These are phyloP conservation scores for Trichoderma oligosporum DNA, from an alignment of 2,329 filamentous ascomycete genomes.

Conservation along the genomic window DNA sequence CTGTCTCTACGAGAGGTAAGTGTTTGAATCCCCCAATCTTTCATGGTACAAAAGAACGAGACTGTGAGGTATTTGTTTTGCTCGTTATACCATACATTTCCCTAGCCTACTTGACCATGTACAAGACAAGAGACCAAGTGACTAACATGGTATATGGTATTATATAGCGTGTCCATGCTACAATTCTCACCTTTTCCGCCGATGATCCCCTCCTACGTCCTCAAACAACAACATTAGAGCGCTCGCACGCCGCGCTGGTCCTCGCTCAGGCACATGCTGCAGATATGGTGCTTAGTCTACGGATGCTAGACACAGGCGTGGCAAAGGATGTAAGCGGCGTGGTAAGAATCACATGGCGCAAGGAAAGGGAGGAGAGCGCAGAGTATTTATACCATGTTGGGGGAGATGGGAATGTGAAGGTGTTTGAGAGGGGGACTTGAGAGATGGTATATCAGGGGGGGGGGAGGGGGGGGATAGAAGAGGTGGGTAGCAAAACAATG, in stretches of 20 bases:
- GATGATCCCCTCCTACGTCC: constrained; percentile 66
- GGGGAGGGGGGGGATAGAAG: background rate
- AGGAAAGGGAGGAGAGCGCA: constrained; percentile 49
- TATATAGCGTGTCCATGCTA: constrained; percentile 58
- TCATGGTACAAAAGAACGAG: no score
- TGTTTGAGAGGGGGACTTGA: constrained; percentile 72
- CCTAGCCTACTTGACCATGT: background rate
- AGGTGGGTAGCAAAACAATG: no score
- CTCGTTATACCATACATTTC: no score
- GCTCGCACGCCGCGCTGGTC: constrained; percentile 66
- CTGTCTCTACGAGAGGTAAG: constrained; percentile 61
- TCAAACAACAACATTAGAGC: constrained; percentile 63
- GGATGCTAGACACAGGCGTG: constrained; percentile 80
- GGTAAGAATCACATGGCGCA: constrained; percentile 64
- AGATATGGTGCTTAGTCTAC: constrained; percentile 64
- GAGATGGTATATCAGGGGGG: background rate
- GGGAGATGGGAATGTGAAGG: constrained; percentile 72
- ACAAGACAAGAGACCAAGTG: no score
- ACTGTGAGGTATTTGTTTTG: no score
- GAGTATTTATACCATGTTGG: constrained; percentile 81
- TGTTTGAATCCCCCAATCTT: constrained; percentile 22
- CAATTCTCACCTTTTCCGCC: constrained; percentile 65
- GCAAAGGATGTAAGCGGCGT: constrained; percentile 90
- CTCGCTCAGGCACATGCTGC: constrained; percentile 73
- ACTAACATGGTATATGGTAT: background rate